Base-by-base conservation (phyloP, 441 rosid genomes). In the Populus hybrid region DNA sequence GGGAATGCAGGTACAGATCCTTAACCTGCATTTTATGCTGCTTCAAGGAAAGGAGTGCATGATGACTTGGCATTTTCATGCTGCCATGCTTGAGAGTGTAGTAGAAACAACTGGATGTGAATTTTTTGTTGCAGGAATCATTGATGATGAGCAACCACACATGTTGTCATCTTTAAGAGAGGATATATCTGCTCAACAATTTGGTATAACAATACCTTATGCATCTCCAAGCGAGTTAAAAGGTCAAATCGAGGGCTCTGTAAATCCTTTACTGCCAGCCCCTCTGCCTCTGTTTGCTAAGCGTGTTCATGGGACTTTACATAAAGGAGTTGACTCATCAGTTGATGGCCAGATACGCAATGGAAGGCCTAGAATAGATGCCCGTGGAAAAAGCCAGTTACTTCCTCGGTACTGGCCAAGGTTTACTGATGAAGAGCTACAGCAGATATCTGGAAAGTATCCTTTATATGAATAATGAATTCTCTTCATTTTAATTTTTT, bases 361-460 rank as follows among this genome's bases (percentile, higher is more conserved):
- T 84, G 90, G 88, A 75, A 86, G 89, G 83, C 92, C 89, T 75
- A 89, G 90, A 74, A 86, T 79, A 66, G 97, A 94, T 87, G 79
- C 83, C 59, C 91, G 88, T 67, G 95, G 89, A 81, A 91, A 85
- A 69, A 85, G 76, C 88, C 98, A 87, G 77, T 81, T 90, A 74
- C 90, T 92, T 89, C 92, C 97, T 78, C 93, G 95, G 16, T 94
- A 92, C 85, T 89, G 89, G 93, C 98, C 99, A 26, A 90, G 92
- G 87, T 88, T 90, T 86, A 88, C 93, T 31, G 92, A 86, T 68
- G 95, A 88, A 87, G 94, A 88, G 86, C 90, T 87, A 76, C 97
- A 86, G 66, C 90, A 86, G 83, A 87, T 86, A 42, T 84, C 97
- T 72, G 95, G 88, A 82, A 94, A 92, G 99, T 97, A 97, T 97